Evolutionary conservation across 495 filamentous ascomycete species (phyloP).

Genomic region (Aspergillus nidulans): DNA sequence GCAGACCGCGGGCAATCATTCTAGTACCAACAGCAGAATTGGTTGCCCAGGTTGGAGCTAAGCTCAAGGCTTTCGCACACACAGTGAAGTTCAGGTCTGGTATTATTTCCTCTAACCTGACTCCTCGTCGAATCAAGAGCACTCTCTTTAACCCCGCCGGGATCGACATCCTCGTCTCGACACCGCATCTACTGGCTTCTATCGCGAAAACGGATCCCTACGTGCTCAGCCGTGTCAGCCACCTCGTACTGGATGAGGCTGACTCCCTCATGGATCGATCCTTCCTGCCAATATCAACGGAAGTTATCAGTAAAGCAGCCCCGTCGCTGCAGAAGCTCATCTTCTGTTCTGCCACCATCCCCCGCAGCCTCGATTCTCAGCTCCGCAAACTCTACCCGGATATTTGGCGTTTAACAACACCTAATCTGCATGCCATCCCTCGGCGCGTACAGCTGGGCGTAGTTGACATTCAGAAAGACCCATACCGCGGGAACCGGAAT

Average conservation of each 20-base stretch:
- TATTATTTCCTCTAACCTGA: conserved; percentile 70
- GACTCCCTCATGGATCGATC: conserved; percentile 92
- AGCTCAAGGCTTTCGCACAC: conserved; percentile 79
- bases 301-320: conserved; percentile 69
- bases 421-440: conserved; percentile 92
- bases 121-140: conserved; percentile 74
- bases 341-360: conserved; percentile 95
- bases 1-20: conserved; percentile 76
- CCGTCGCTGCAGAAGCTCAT: conserved; percentile 84
- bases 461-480: conserved; percentile 81
- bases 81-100: conserved; percentile 75
- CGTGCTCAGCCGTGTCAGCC: conserved; percentile 77
- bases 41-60: conserved; percentile 75
- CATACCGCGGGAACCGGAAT: conserved; percentile 84
- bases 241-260: conserved; percentile 90
- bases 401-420: conserved; percentile 80
- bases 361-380: conserved; percentile 75
- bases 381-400: conserved; percentile 77
- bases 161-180: conserved; percentile 82
- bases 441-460: conserved; percentile 91
- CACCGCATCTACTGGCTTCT: conserved; percentile 80
- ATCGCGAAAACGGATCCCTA: conserved; percentile 85
- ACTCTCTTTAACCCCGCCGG: conserved; percentile 75
- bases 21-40: conserved; percentile 92
- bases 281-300: conserved; percentile 75